These are phyloP conservation scores for Globisporangium barbulae DNA, from an alignment of 352 stramenopile genomes.

Conservation along the genomic window DNA sequence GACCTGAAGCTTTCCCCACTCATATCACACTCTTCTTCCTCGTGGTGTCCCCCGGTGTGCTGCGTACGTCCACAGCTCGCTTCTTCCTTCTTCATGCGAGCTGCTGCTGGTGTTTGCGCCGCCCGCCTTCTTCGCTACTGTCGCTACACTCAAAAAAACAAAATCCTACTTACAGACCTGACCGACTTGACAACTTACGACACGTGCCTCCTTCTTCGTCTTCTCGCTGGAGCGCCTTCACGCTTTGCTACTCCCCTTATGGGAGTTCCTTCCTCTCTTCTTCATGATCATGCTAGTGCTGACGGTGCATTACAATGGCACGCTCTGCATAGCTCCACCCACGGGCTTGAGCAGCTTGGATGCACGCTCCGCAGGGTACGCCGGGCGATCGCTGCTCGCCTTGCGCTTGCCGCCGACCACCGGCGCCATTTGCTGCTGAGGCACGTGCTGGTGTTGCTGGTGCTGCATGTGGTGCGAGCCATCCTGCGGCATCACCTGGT, in stretches of 20 bases:
- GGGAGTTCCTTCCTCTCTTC: not conserved
- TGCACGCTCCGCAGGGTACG: constrained; percentile 16
- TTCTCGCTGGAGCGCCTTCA: constrained; percentile 1
- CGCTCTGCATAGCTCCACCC: constrained; percentile 8
- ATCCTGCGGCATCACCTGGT: constrained; percentile 26
- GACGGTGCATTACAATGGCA: constrained; percentile 3
- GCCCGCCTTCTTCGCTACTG: not conserved
- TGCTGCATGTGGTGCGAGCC: constrained; percentile 20
- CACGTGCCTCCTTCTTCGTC: not conserved
- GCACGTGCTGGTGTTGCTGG: constrained; percentile 44
- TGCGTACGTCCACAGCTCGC: no score
- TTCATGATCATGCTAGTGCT: not conserved
- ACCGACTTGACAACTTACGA: constrained; percentile 9
- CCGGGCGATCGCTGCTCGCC: constrained; percentile 22
- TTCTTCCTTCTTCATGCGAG: no score
- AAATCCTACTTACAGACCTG: constrained; percentile 3
- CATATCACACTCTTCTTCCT: not conserved
- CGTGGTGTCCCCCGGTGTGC: no score
- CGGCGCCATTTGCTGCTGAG: constrained; percentile 30
- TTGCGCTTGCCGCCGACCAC: constrained; percentile 47
- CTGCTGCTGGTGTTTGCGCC: no score
- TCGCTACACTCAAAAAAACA: not conserved
- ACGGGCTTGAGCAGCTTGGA: constrained; percentile 28
- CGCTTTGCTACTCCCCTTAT: constrained; percentile 7
- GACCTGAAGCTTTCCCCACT: not conserved